These are phyloP conservation scores for Hypoxylon sp. DNA, from an alignment of 2,329 filamentous ascomycete species.

Conservation along the genomic window DNA sequence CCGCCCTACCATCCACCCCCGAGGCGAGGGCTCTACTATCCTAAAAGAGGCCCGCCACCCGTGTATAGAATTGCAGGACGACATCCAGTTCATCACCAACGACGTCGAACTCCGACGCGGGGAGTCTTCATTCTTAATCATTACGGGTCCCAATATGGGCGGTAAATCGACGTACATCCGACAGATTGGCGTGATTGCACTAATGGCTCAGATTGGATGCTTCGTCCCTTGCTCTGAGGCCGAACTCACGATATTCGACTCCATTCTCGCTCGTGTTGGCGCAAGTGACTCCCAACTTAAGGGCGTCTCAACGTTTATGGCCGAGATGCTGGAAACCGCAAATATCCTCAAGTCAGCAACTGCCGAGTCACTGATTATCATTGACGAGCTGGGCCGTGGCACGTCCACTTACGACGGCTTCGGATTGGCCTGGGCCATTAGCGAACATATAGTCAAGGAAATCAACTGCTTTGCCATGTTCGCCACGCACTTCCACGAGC, in stretches of 20 bases:
- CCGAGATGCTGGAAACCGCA: constrained; percentile 98
- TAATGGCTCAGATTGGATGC: constrained; percentile 97
- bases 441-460: constrained; percentile 95
- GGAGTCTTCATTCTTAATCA: constrained; percentile 91
- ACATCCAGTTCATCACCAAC: constrained; percentile 98
- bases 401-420: constrained; percentile 99
- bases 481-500: constrained; percentile 97
- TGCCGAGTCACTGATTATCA: constrained; percentile 95
- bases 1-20: constrained; percentile 88
- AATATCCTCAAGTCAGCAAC: constrained; percentile 99
- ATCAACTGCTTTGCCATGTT: constrained; percentile 96
- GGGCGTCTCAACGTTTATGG: constrained; percentile 99
- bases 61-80: constrained; percentile 98
- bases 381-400: constrained; percentile 95
- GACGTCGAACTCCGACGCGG: constrained; percentile 86
- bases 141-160: constrained; percentile 99
- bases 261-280: constrained; percentile 94
- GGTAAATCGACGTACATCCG: constrained; percentile 99
- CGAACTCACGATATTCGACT: constrained; percentile 95
- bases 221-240: constrained; percentile 94
- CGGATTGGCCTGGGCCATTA: constrained; percentile 98
- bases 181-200: constrained; percentile 94
- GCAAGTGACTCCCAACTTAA: constrained; percentile 97
- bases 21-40: constrained; percentile 88
- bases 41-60: constrained; percentile 96